Base-by-base conservation (phyloP, 2,329 filamentous ascomycete genomes). In the Fonsecaea nubica region DNA sequence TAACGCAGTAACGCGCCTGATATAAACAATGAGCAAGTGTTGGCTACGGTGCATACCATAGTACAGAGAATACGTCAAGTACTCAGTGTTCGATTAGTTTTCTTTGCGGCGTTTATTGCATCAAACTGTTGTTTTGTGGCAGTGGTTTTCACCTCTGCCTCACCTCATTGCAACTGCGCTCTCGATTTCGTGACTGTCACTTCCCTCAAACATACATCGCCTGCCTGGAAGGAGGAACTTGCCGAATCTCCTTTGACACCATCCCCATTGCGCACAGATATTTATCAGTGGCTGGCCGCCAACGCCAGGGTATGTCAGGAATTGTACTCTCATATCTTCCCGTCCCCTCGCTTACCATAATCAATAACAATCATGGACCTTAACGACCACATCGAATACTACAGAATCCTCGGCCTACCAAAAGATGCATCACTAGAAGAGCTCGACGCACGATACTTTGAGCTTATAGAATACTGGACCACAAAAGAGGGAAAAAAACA, bases 391-490 rank as follows among this genome's bases (percentile, higher is more conserved):
- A 12, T 36, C 12, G 40, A 58, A 52, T 62, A 42, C 38, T 60
- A 59, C 33, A 45, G 9, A 3, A 32, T 58, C 13, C 61, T 70
- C 13, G 59, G 54, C n/a, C 36, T 68, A 15, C 32, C 60, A 1
- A 7, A 57, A 7, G 36, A 64, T 33, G 53, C 63, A 32, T 58
- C 59, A 13, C 52, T 70, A 21, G 38, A 63, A 12, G 63, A 70
- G 10, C 54, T 70, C 7, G 68, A 70, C 50, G 35, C 42, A 45
- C 63, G 48, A 52, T 70, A 70, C 40, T 53, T 70, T n/a, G 40
- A 69, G 10, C 53, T 67, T 2, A 58, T 54, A n/a, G 56, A 56
- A 15, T 36, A 54, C 42, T 64, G 59, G 68, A 64, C 53, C 15
- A 63, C 56, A 9, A 55, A 33, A 35, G 53, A 12, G 18, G 25